These are phyloP conservation scores for Botryotinia calthae DNA, from an alignment of 2,329 filamentous ascomycete genomes.

Conservation along the genomic window DNA sequence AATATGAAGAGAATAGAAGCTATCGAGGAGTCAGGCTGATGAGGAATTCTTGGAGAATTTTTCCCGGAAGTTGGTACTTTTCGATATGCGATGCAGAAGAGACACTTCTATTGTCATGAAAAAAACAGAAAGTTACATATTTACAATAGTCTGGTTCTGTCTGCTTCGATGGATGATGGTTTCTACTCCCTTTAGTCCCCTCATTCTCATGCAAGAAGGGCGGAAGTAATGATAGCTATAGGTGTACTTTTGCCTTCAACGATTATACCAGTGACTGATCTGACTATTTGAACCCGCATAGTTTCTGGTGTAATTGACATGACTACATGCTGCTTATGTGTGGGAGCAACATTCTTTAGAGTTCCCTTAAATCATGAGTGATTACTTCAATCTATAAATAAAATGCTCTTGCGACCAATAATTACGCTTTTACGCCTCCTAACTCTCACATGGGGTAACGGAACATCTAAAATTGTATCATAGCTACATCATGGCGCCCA, in stretches of 20 bases:
- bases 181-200: not conserved
- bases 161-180: not conserved
- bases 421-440: not conserved
- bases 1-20: not conserved
- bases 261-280: not conserved
- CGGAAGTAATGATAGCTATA: not conserved
- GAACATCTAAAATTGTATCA: not conserved
- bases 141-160: not conserved
- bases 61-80: accelerated
- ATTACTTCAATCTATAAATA: not conserved
- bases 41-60: not conserved
- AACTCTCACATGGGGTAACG: not conserved
- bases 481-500: not conserved
- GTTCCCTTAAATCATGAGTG: too few species aligned
- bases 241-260: not conserved
- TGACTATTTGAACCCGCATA: not conserved
- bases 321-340: too few species aligned
- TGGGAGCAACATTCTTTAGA: not conserved
- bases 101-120: not conserved
- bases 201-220: not conserved
- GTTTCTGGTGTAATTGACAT: not conserved
- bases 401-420: not conserved
- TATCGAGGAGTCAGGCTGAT: not conserved
- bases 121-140: not conserved
- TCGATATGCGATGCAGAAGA: not conserved